These are phyloP conservation scores for Botryosphaeria dothidea DNA, from an alignment of 2,329 filamentous ascomycete species.

Conservation along the genomic window DNA sequence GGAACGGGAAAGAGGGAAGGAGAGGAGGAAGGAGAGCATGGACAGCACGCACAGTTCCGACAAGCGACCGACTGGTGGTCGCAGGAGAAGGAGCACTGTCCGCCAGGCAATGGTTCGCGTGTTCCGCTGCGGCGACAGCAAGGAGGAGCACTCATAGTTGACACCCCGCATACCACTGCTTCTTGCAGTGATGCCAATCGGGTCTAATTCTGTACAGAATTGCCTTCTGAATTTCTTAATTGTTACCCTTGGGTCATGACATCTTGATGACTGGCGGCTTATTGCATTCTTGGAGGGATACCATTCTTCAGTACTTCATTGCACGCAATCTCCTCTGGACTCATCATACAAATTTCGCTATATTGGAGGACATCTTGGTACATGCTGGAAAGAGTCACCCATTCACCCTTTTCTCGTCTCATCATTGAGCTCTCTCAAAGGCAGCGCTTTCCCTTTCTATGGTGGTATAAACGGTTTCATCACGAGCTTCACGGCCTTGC, in stretches of 20 bases:
- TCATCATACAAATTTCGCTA: slow-evolving; percentile 1
- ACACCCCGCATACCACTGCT: not conserved
- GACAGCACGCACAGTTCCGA: not conserved
- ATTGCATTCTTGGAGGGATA: not conserved
- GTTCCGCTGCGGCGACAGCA: slow-evolving; percentile 2
- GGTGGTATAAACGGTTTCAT: not conserved
- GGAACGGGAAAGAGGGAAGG: not conserved
- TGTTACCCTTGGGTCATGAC: not conserved
- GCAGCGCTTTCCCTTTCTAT: not conserved
- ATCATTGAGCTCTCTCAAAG: not conserved
- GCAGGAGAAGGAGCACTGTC: slow-evolving; percentile 7
- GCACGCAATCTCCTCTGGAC: slow-evolving; percentile 6
- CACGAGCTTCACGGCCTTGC: slow-evolving; percentile 13
- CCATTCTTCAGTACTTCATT: not conserved
- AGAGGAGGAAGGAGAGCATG: not conserved
- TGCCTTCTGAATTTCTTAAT: not conserved
- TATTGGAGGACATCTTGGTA: not conserved
- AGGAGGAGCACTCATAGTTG: slow-evolving; percentile 1
- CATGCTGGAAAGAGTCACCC: not conserved
- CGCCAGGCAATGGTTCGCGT: slow-evolving; percentile 15
- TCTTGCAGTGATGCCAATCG: not conserved
- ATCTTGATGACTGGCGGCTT: not conserved
- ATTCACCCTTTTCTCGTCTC: not conserved
- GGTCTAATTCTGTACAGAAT: slow-evolving; percentile 8
- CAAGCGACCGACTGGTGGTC: not conserved